Conservation (phyloP, 306 rosid genomes). For the Malus asiatica region DNA sequence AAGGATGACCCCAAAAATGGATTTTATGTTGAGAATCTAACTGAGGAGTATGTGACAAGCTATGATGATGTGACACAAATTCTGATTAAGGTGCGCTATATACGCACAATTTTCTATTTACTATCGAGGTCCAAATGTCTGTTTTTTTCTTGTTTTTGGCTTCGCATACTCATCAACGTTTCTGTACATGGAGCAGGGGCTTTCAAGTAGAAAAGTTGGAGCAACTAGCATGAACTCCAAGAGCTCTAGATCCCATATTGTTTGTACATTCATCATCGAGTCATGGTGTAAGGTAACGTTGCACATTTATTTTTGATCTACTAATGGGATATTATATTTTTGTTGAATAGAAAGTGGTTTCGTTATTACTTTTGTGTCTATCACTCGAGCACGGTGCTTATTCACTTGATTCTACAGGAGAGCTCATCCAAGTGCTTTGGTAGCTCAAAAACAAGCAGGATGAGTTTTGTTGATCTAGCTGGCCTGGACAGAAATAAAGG, state of each 20-base stretch:
- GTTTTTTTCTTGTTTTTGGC: not conserved
- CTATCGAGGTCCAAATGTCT: not conserved
- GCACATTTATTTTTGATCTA: not conserved
- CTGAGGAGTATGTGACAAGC: conserved; percentile 86
- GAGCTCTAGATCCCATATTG: conserved; percentile 89
- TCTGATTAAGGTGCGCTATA: conserved; percentile 65
- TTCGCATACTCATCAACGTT: not conserved
- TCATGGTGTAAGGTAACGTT: conserved; percentile 85
- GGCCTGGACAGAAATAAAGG: conserved; percentile 65
- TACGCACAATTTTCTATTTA: not conserved
- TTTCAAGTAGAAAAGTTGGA: conserved; percentile 94
- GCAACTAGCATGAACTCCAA: conserved; percentile 77
- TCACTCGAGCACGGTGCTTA: not conserved
- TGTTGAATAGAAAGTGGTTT: not conserved
- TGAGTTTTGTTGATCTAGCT: conserved; percentile 88
- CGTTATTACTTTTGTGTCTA: not conserved
- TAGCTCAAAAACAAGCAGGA: conserved; percentile 92
- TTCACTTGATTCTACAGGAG: conserved; percentile 38
- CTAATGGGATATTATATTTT: not conserved
- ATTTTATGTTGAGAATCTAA: conserved; percentile 64
- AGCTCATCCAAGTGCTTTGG: conserved; percentile 67
- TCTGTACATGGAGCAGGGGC: conserved; percentile 58
- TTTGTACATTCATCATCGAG: conserved; percentile 75
- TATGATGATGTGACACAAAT: conserved; percentile 87
- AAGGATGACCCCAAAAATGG: conserved; percentile 71